These are phyloP conservation scores for Peronosclerospora sorghi DNA, from an alignment of 352 stramenopile genomes.

Conservation along the genomic window DNA sequence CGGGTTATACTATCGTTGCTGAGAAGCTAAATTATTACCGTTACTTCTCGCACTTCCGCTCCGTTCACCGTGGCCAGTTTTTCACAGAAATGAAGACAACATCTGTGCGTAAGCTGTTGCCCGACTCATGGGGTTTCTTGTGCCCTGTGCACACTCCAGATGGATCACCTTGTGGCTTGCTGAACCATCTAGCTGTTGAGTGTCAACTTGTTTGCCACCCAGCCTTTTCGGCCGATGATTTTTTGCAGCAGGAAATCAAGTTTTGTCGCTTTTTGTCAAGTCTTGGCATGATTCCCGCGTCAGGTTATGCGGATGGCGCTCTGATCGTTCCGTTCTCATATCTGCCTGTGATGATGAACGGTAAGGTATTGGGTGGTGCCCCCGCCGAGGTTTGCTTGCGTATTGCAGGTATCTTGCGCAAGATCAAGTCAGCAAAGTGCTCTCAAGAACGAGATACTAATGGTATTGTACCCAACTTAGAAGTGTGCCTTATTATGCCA, in stretches of 20 bases:
- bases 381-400: conserved; percentile 75
- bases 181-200: conserved; percentile 97
- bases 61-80: conserved; percentile 98
- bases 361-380: conserved; percentile 90
- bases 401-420: conserved; percentile 62
- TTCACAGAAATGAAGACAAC: conserved; percentile 99
- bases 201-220: conserved; percentile 78
- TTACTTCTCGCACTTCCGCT: conserved; percentile 98
- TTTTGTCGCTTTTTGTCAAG: conserved; percentile 62
- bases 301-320: conserved; percentile 70
- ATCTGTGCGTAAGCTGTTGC: conserved; percentile 95
- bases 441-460: conserved; percentile 46
- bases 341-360: conserved; percentile 94
- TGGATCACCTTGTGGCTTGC: conserved; percentile 95
- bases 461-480: conserved; percentile 67
- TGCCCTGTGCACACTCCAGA: conserved; percentile 99
- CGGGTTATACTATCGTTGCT: conserved; percentile 98
- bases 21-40: conserved; percentile 99
- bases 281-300: conserved; percentile 75
- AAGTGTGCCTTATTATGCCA: conserved; percentile 73
- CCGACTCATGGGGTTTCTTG: conserved; percentile 98
- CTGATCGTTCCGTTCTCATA: conserved; percentile 85
- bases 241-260: conserved; percentile 60
- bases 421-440: conserved; percentile 50
- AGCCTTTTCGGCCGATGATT: conserved; percentile 62